These are phyloP conservation scores for Quercus engelmannii DNA, from an alignment of 306 rosid genomes.

Conservation along the genomic window DNA sequence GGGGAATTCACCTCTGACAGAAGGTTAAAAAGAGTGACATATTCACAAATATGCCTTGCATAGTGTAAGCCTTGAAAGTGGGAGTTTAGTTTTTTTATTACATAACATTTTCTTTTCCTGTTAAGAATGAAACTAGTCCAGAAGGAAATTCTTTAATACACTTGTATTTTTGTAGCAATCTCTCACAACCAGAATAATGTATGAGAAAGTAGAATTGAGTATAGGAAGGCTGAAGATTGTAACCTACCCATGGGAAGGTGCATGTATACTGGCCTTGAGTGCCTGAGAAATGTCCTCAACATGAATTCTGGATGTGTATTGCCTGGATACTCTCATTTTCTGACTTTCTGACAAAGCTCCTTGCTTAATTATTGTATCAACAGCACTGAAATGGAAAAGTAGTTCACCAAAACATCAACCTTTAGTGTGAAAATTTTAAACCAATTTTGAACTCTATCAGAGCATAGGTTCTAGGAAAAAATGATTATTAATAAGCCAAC, in stretches of 20 bases:
- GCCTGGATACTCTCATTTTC: conserved; percentile 50
- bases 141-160: background rate
- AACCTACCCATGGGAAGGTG: conserved; percentile 44
- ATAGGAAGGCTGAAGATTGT: background rate
- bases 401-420: background rate
- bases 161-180: background rate
- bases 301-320: conserved; percentile 74
- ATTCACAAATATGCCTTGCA: background rate
- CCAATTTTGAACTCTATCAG: background rate
- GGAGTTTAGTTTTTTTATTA: background rate
- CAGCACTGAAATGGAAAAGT: conserved; percentile 50
- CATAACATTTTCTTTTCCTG: background rate
- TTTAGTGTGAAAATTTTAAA: background rate
- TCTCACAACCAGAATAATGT: background rate
- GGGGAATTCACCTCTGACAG: too few species aligned
- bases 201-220: background rate
- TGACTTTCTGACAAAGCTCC: conserved; percentile 55
- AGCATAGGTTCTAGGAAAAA: background rate
- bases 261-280: conserved; percentile 46
- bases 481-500: background rate
- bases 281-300: conserved; percentile 86
- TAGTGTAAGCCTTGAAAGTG: background rate
- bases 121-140: background rate
- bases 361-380: conserved; percentile 69
- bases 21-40: background rate